A percentile compares a stretch with the other conserved stretches of the same genome.
These are phyloP conservation scores for Termitomyces sp. DNA, from an alignment of 768 basidiomycete species.

Conservation along the genomic window DNA sequence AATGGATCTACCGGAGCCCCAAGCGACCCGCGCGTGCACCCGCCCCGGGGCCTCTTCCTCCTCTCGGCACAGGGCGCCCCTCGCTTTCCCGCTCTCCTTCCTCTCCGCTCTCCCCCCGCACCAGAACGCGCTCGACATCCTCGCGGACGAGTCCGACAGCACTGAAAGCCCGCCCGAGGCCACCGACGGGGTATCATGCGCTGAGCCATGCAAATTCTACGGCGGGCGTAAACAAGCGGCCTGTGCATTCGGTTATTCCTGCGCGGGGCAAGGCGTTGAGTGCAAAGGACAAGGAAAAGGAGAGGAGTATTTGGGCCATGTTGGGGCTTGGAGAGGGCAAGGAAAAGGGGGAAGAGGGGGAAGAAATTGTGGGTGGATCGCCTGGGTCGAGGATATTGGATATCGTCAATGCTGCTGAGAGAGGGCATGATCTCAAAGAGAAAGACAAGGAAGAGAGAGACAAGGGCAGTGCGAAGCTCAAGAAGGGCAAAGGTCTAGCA, in stretches of 20 bases:
- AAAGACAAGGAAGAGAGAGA: constrained; percentile 6
- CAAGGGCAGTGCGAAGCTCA: constrained; percentile 1
- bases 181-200: constrained; percentile 27
- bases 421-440: background rate
- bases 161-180: constrained; percentile 19
- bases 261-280: constrained; percentile 6
- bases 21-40: constrained; percentile 17
- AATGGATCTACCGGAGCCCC: constrained; percentile 25
- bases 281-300: constrained; percentile 11
- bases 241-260: constrained; percentile 7
- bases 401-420: constrained; percentile 14
- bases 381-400: constrained; percentile 14
- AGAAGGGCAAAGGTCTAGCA: constrained; percentile 13
- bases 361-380: constrained; percentile 2
- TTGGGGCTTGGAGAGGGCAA: constrained; percentile 5
- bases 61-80: constrained; percentile 13
- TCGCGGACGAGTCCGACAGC: constrained; percentile 17
- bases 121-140: constrained; percentile 23
- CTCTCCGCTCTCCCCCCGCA: no score
- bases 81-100: constrained; percentile 23
- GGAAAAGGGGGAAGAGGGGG: background rate
- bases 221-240: constrained; percentile 2
- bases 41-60: background rate
- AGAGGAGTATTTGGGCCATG: constrained; percentile 10
- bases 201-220: constrained; percentile 8